A percentile compares a stretch with the other conserved stretches of the same genome.
Evolutionary conservation across 2,329 filamentous ascomycete species (phyloP).

Genomic region (Sporothrix brunneoviolacea): DNA sequence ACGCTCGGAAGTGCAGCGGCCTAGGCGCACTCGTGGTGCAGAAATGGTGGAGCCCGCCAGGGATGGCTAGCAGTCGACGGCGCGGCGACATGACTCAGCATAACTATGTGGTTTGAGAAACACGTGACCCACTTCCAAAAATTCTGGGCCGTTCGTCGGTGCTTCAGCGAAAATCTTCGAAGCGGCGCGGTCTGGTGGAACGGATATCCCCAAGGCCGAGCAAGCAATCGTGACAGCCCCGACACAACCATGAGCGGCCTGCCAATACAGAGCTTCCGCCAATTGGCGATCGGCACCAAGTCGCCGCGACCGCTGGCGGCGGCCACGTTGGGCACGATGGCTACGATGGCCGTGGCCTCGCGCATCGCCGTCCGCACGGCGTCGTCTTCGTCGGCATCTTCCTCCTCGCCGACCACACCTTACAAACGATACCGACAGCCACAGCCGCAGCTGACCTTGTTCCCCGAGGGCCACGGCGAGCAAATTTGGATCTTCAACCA

Average conservation of each 20-base stretch:
- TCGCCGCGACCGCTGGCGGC: constrained; percentile 1
- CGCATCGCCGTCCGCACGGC: constrained; percentile 32
- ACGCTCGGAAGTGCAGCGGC: neutral
- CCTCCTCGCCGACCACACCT: too few species aligned
- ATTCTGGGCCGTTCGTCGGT: neutral
- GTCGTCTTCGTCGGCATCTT: too few species aligned
- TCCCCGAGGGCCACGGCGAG: constrained; percentile 43
- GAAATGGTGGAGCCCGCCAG: neutral
- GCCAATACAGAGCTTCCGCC: constrained; percentile 19
- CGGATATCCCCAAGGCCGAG: too few species aligned
- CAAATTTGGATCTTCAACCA: constrained; percentile 51
- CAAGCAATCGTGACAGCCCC: too few species aligned
- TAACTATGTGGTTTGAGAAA: neutral
- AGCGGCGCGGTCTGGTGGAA: neutral
- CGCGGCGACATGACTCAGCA: neutral
- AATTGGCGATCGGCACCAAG: constrained; percentile 33
- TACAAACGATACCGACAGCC: constrained; percentile 21
- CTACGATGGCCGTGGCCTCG: neutral
- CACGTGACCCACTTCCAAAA: constrained; percentile 8
- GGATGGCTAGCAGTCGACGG: neutral
- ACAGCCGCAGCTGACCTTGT: constrained; percentile 21
- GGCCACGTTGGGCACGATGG: neutral
- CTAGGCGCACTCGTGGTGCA: too few species aligned
- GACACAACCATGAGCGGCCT: constrained; percentile 18
- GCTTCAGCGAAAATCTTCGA: constrained; percentile 4